Evolutionary conservation across 306 rosid genomes (phyloP).

Genomic region (Fragaria iinumae): DNA sequence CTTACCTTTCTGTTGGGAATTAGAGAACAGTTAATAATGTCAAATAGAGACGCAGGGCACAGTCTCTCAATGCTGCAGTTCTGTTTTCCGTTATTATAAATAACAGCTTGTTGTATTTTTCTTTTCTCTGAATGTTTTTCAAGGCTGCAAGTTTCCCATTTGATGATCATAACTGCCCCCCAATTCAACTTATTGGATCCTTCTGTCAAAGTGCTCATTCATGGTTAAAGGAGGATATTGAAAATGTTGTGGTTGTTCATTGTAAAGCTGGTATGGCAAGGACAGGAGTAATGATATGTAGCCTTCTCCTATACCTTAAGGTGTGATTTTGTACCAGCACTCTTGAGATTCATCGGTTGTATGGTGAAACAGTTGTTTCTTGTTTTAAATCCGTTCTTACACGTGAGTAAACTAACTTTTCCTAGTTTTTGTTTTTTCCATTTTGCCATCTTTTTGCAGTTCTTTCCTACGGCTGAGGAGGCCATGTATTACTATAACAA

Average conservation of each 20-base stretch:
- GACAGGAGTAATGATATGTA: slow-evolving; percentile 92
- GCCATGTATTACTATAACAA: slow-evolving; percentile 75
- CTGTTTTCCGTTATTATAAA: slow-evolving; percentile 21
- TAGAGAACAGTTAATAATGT: slow-evolving; percentile 1
- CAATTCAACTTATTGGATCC: slow-evolving; percentile 70
- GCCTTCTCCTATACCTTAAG: slow-evolving; percentile 90
- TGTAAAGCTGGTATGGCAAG: slow-evolving; percentile 99
- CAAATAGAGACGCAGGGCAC: not conserved
- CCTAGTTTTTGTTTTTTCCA: not conserved
- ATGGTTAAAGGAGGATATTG: slow-evolving; percentile 94
- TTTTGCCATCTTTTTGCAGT: slow-evolving; percentile 47
- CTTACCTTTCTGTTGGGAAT: not conserved
- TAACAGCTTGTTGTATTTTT: slow-evolving; percentile 28
- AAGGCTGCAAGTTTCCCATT: slow-evolving; percentile 96
- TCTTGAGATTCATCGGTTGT: slow-evolving; percentile 15
- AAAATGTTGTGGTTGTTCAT: slow-evolving; percentile 92
- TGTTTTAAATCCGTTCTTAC: slow-evolving; percentile 14
- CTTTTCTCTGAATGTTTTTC: slow-evolving; percentile 32
- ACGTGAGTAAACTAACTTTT: slow-evolving; percentile 13
- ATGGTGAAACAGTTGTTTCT: not conserved
- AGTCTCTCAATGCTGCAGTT: not conserved
- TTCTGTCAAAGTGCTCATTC: slow-evolving; percentile 89
- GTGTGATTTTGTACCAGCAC: slow-evolving; percentile 37
- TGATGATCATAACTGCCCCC: slow-evolving; percentile 94
- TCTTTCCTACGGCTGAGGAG: slow-evolving; percentile 81